Base-by-base conservation (phyloP, 2,329 filamentous ascomycete genomes). In the Trichoderma sp. region DNA sequence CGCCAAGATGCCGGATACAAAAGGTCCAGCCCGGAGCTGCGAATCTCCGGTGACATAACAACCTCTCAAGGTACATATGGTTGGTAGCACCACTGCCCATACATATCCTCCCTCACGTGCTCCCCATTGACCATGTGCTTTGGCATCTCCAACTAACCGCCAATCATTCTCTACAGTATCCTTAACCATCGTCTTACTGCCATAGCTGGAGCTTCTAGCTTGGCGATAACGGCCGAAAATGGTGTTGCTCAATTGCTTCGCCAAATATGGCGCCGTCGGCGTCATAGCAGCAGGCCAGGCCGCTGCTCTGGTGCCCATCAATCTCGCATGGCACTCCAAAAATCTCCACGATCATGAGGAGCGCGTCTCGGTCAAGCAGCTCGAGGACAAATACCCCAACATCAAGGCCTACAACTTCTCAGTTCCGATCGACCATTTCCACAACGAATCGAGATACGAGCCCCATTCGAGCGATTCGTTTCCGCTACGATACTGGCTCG, bases 401-500 rank as follows among this genome's bases (percentile, higher is more conserved):
- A 74, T 76, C 73, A 72, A 75, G 67, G 71, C 73, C 32, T 75
- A 75, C 73, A 82, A 82, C 73, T 71, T 83, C 65, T 81, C 80
- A 2, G 86, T 87, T 4, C 87, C 87, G 18, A 84, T 97, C 39
- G 93, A 97, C 80, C 93, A 96, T 78, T 97, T 96, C 82, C 92
- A 92, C 81, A 93, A 95, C 77, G 91, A 94, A 70, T 88, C 89
- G 2, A 83, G 85, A 63, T 97, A 97, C 78, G 92, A 91, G 79
- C 93, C 94, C 43, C 93, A 97, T 80, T 89, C 87, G 9, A 83
- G 91, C 75, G 90, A 80, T 30, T 87, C 82, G 1, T 97, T 94
- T 80, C 81, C 88, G 26, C 83, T 95, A 62, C 88, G 93, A 12
- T 97, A 96, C 83, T 97, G 91, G 91, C 94, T 95, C 76, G 93